Percentiles rank a stretch among this genome's conserved stretches.
These are phyloP conservation scores for Kodamaea ohmeri DNA, from an alignment of 1,139 yeast genomes.

Conservation along the genomic window DNA sequence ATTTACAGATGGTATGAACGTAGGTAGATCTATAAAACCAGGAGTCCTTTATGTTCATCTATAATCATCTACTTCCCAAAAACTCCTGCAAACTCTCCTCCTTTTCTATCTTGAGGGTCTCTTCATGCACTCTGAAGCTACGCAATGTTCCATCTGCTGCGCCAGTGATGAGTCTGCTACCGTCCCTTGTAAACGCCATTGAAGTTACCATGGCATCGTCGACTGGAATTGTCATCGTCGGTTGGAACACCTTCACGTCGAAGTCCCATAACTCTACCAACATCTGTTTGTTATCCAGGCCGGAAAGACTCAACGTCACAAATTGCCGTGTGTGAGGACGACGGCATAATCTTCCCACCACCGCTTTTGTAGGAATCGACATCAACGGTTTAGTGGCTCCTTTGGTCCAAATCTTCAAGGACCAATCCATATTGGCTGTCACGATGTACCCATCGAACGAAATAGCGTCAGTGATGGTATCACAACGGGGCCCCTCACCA, in stretches of 20 bases:
- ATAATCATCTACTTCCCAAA: constrained; percentile 8
- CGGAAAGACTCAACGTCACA: constrained; percentile 40
- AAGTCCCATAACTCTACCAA: constrained; percentile 59
- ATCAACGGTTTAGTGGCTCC: constrained; percentile 17
- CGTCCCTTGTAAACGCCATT: constrained; percentile 23
- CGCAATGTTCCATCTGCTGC: constrained; percentile 26
- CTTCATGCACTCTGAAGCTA: constrained; percentile 20
- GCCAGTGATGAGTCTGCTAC: constrained; percentile 25
- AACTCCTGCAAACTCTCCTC: constrained; percentile 14
- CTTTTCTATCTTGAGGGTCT: constrained; percentile 14
- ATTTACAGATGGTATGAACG: no score
- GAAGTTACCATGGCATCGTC: constrained; percentile 15
- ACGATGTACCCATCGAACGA: constrained; percentile 15
- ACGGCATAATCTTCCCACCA: constrained; percentile 42
- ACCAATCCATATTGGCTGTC: constrained; percentile 32
- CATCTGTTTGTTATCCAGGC: constrained; percentile 23
- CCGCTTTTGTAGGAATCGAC: constrained; percentile 34
- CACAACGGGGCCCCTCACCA: constrained; percentile 11
- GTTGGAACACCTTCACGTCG: constrained; percentile 33
- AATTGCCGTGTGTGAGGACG: constrained; percentile 46
- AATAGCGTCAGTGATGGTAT: constrained; percentile 11
- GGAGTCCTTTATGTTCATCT: neutral
- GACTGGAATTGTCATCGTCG: constrained; percentile 28
- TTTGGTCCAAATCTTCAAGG: constrained; percentile 26
- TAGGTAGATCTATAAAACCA: neutral